phyloP scores from a whole-genome alignment of 192 early-diverging fungal genomes.

The Dissophora ornata region DNA sequence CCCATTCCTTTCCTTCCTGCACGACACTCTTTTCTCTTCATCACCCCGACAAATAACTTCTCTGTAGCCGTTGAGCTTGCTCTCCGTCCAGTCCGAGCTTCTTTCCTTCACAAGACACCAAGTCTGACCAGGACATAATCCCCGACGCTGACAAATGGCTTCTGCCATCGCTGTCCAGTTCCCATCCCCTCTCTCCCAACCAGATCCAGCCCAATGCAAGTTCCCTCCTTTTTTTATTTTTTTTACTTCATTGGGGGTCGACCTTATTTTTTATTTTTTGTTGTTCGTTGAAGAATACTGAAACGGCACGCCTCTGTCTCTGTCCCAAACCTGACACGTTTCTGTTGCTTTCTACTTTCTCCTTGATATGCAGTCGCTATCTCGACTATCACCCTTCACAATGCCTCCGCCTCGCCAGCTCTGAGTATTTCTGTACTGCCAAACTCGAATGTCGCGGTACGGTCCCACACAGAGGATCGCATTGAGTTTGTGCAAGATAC shows the following conservation, averaged over 20 bases:
- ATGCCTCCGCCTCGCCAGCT: conserved; percentile 36
- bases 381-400: conserved; percentile 31
- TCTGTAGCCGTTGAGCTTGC: too few relatives aligned
- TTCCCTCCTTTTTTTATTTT: too few relatives aligned
- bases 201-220: conserved; percentile 38
- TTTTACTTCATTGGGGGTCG: neutral
- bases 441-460: conserved; percentile 22
- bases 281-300: too few relatives aligned
- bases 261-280: neutral
- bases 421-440: conserved; percentile 20
- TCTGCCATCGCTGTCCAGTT: conserved; percentile 22
- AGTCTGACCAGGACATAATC: too few relatives aligned
- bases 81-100: too few relatives aligned
- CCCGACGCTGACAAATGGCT: too few relatives aligned
- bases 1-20: neutral
- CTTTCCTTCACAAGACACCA: neutral
- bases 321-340: conserved; percentile 1
- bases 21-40: neutral
- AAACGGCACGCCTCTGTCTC: too few relatives aligned
- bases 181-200: conserved; percentile 30
- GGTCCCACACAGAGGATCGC: conserved; percentile 25
- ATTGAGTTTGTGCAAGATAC: conserved; percentile 43
- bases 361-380: conserved; percentile 30
- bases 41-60: too few relatives aligned
- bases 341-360: neutral